Evolutionary conservation across 345 rosid species (phyloP).

Genomic region (Bruguiera gymnorhiza): DNA sequence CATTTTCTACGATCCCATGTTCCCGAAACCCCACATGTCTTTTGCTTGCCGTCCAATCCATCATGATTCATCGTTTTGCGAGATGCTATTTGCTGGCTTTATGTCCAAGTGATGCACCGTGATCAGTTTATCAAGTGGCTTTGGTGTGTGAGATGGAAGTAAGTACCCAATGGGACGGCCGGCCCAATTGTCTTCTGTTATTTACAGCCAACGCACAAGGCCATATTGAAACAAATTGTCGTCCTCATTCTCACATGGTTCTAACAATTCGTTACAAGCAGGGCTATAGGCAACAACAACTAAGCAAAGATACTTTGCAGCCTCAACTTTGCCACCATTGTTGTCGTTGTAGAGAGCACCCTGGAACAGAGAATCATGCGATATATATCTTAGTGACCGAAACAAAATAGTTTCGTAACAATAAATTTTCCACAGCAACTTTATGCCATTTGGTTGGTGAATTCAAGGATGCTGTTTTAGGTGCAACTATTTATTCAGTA

Average conservation of each 20-base stretch:
- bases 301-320: constrained; percentile 49
- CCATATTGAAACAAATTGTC: constrained; percentile 28
- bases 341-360: constrained; percentile 48
- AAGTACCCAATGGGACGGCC: too few relatives aligned
- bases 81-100: too few relatives aligned
- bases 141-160: too few relatives aligned
- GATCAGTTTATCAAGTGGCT: too few relatives aligned
- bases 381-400: neutral
- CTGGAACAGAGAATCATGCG: neutral
- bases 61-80: too few relatives aligned
- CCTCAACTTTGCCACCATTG: constrained; percentile 67
- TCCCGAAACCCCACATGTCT: too few relatives aligned
- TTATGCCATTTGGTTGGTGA: constrained; percentile 25
- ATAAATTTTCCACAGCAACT: constrained; percentile 30
- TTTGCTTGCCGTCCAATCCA: too few relatives aligned
- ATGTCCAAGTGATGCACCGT: too few relatives aligned
- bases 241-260: constrained; percentile 52
- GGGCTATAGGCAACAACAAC: constrained; percentile 71
- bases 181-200: too few relatives aligned
- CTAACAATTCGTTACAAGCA: constrained; percentile 39
- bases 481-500: constrained; percentile 5
- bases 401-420: too few relatives aligned
- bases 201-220: constrained; percentile 6
- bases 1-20: too few relatives aligned
- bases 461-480: constrained; percentile 23